Percentiles rank a stretch among this genome's conserved stretches.
phyloP scores from a whole-genome alignment of 805 yeast species.

The Metschnikowia lochheadii region DNA sequence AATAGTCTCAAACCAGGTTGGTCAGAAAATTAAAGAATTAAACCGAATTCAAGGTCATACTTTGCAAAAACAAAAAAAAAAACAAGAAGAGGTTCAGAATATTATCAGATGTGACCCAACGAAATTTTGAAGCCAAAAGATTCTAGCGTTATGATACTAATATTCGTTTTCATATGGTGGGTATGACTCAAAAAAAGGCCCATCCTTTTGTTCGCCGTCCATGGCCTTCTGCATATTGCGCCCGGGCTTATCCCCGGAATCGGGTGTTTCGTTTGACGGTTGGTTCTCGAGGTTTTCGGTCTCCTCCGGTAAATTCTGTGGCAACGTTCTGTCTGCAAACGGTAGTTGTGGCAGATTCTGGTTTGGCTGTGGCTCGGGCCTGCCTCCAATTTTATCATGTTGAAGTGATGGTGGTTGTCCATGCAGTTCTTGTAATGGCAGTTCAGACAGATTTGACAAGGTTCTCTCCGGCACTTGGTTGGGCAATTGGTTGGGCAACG shows the following conservation, averaged over 20 bases:
- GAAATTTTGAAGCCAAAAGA: neutral
- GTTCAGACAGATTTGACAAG: neutral
- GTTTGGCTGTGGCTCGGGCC: neutral
- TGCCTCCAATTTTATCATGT: slow-evolving; percentile 1
- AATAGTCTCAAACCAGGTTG: no score
- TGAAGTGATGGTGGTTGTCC: slow-evolving; percentile 5
- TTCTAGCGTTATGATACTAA: neutral
- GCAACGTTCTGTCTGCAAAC: neutral
- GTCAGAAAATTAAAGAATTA: no score
- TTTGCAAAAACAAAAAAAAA: no score
- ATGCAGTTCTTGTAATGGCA: slow-evolving; percentile 1
- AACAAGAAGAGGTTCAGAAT: no score
- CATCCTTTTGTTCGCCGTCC: slow-evolving; percentile 1
- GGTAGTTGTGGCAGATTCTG: neutral
- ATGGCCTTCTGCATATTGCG: neutral
- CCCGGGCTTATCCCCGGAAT: neutral
- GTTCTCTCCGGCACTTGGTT: neutral
- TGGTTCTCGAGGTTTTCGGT: neutral
- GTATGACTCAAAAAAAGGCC: slow-evolving; percentile 10
- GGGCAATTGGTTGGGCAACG: neutral
- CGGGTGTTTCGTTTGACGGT: neutral
- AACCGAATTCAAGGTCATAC: no score
- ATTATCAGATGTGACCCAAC: no score
- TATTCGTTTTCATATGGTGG: slow-evolving; percentile 12
- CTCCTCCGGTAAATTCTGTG: neutral